Evolutionary conservation across 2,329 filamentous ascomycete genomes (phyloP), one percentile per base, ranked within the genome.

Genomic region (Stagonosporopsis vannaccii): DNA sequence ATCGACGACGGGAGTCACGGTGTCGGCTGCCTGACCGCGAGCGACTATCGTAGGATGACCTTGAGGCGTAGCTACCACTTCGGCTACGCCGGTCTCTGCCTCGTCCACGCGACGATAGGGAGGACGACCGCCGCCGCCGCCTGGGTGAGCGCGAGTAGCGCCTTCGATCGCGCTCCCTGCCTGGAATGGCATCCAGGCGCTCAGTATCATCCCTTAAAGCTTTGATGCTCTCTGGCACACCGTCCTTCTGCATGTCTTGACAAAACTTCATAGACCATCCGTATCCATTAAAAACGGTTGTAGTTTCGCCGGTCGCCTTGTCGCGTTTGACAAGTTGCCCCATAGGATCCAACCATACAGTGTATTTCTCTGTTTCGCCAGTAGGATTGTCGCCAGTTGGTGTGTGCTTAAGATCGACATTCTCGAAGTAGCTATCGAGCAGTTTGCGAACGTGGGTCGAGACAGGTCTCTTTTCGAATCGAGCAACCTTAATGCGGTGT

Each of bases 201-300:
- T 61, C 51, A 15, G 47, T 44, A 32, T 64, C 62, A 22, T 70
- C 66, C 17, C 71, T 62, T 23, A 59, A 57, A 13, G 61, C 62
- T 19, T 59, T 59, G 20, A 72, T 65, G 6, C 44, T 63, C 30
- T 67, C 59, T 9, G 70, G 70, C 7, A 70, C 36, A 2, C 61
- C 65, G 6, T 69, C 51, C n/a, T 63, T 65, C 52, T 89, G 91
- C 89, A 95, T 95, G 69, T 89, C 90, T 63, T 91, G 82, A 71
- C 91, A 96, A 65, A 96, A 95, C 1, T 81, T 80, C 35, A 85
- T 84, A 5, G 91, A 94, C 92, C 92, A 96, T 58, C 92, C 92
- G 71, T 96, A 96, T 73, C 96, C 96, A 0, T 90, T 91, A 60
- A 91, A 87, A 1, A 87, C 88, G 6, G 82, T 81, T 6, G 87